Percentiles rank a stretch among this genome's conserved stretches.
Conservation (phyloP, 2,329 filamentous ascomycete genomes). For the Metarhizium anisopliae region DNA sequence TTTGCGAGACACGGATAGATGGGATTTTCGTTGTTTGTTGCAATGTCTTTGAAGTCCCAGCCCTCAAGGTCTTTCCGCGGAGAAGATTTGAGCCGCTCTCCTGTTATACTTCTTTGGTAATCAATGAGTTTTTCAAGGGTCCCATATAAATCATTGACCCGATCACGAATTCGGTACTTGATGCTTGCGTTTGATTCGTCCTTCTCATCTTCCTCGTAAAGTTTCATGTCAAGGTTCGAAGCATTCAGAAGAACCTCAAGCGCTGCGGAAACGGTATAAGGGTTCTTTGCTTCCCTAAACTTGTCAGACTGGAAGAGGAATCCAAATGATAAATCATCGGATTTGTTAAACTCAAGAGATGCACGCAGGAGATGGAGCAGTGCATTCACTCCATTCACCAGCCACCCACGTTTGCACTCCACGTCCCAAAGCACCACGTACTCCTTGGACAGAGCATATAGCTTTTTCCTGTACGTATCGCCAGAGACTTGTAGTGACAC, state of each 20-base stretch:
- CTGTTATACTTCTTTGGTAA: no score
- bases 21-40: slow-evolving; percentile 6
- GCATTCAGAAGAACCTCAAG: neutral
- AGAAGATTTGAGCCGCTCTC: no score
- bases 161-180: neutral
- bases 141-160: no score
- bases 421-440: slow-evolving; percentile 18
- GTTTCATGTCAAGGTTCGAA: neutral
- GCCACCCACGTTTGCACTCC: slow-evolving; percentile 18
- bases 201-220: neutral
- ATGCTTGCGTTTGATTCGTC: neutral
- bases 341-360: slow-evolving; percentile 8
- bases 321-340: slow-evolving; percentile 1
- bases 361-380: slow-evolving; percentile 15
- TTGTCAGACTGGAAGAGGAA: neutral
- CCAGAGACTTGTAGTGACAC: no score
- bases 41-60: slow-evolving; percentile 21
- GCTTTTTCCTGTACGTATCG: neutral
- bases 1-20: slow-evolving; percentile 13
- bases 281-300: neutral
- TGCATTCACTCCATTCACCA: slow-evolving; percentile 18
- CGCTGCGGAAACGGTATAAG: neutral
- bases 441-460: slow-evolving; percentile 10
- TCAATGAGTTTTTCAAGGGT: no score
- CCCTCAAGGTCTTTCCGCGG: slow-evolving; percentile 17